Conservation (phyloP, 169 alveolate species). For the Plasmodium reichenowi region DNA sequence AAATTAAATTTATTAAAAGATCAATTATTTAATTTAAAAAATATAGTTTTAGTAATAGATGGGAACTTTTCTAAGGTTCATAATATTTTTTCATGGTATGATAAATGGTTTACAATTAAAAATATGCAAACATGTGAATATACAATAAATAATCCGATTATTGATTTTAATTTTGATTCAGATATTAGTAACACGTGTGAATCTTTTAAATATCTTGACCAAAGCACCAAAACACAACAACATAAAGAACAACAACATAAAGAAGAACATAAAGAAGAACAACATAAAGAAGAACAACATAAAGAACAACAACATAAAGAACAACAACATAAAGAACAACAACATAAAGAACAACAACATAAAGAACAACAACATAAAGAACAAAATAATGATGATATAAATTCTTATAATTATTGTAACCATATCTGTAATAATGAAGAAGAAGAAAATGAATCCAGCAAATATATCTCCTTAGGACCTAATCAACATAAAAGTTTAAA, state of each 20-base stretch:
- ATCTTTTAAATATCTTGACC: no score
- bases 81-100: constrained; percentile 48
- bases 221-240: no score
- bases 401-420: not conserved
- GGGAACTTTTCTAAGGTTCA: constrained; percentile 27
- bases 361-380: no score
- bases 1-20: constrained; percentile 32
- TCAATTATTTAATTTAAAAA: constrained; percentile 21
- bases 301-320: no score
- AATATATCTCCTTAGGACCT: constrained; percentile 31
- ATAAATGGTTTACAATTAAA: constrained; percentile 22
- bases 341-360: no score
- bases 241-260: no score
- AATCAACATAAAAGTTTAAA: constrained; percentile 50
- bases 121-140: not conserved
- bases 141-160: not conserved
- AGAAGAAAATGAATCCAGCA: not conserved
- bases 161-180: not conserved
- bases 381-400: no score
- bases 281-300: no score
- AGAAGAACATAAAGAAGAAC: no score
- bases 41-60: constrained; percentile 36
- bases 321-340: no score
- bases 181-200: not conserved
- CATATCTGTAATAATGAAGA: not conserved